Conservation (phyloP, 2,329 filamentous ascomycete species). For the Shiraia sp. region DNA sequence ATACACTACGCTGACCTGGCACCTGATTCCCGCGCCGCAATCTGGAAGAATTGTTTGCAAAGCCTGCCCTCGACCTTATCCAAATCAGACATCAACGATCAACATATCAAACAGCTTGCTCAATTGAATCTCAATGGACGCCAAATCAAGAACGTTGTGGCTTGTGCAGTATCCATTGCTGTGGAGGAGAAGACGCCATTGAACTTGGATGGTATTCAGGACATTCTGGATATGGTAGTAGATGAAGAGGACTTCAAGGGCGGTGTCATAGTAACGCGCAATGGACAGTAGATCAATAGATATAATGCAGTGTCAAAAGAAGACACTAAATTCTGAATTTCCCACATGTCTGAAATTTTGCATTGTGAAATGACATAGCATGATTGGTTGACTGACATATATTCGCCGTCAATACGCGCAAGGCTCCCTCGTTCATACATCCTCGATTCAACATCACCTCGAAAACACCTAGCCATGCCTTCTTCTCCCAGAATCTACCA, state of each 20-base stretch:
- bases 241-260: conserved; percentile 1
- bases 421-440: too few relatives aligned
- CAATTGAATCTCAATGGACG: conserved; percentile 43
- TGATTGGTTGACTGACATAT: too few relatives aligned
- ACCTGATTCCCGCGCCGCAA: conserved; percentile 37
- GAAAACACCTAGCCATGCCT: too few relatives aligned
- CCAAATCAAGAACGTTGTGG: conserved; percentile 48
- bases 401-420: too few relatives aligned
- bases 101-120: conserved; percentile 34
- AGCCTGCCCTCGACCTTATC: conserved; percentile 5
- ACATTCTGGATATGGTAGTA: conserved; percentile 11
- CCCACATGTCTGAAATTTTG: too few relatives aligned
- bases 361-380: too few relatives aligned
- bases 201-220: conserved; percentile 6
- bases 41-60: conserved; percentile 46
- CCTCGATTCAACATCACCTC: too few relatives aligned
- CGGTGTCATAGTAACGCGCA: background rate
- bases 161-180: conserved; percentile 10
- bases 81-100: conserved; percentile 28
- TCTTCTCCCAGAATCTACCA: too few relatives aligned
- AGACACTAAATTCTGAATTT: too few relatives aligned
- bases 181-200: conserved; percentile 11
- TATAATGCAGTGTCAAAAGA: too few relatives aligned
- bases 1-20: conserved; percentile 50
- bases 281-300: too few relatives aligned